Evolutionary conservation across 768 basidiomycete species (phyloP).

Genomic region (Leccinum broughii): DNA sequence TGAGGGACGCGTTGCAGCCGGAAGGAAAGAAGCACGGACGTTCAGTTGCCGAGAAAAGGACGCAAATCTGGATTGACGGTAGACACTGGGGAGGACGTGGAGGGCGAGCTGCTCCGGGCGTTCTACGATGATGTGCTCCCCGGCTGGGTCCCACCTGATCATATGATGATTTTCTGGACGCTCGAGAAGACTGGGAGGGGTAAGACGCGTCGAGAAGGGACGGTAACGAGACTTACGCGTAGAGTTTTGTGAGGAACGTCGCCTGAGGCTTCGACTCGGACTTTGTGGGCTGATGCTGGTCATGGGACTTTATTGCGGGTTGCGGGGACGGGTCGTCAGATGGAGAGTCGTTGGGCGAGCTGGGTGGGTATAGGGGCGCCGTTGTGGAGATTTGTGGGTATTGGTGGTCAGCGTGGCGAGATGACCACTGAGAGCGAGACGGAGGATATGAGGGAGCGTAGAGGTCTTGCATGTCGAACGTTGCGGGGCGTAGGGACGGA

Average conservation of each 20-base stretch:
- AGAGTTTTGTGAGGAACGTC: conserved; percentile 96
- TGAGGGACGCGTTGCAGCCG: conserved; percentile 16
- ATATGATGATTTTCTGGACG: conserved; percentile 93
- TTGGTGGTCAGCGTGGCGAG: conserved; percentile 34
- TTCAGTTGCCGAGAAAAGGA: conserved; percentile 98
- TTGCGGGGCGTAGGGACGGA: conserved; percentile 42
- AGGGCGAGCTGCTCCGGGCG: conserved; percentile 90
- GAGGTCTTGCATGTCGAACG: conserved; percentile 49
- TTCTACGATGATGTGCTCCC: conserved; percentile 95
- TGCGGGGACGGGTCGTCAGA: conserved; percentile 49
- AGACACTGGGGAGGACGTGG: conserved; percentile 91
- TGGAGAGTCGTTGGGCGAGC: conserved; percentile 42
- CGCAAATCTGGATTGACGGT: conserved; percentile 95
- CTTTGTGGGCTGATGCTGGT: conserved; percentile 58
- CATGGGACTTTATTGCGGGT: conserved; percentile 34
- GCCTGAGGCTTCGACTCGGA: conserved; percentile 82
- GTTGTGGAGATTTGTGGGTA: conserved; percentile 37
- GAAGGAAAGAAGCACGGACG: conserved; percentile 51
- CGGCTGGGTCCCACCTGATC: conserved; percentile 94
- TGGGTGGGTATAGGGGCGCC: conserved; percentile 35
- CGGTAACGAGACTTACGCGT: conserved; percentile 65
- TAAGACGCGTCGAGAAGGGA: conserved; percentile 20
- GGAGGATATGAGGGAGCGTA: conserved; percentile 42
- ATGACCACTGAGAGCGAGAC: conserved; percentile 40
- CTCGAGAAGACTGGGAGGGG: conserved; percentile 68